Percentiles rank a stretch among this genome's conserved stretches.
Evolutionary conservation across 1,284 basidiomycete species (phyloP).

Genomic region (Trametes sp.): DNA sequence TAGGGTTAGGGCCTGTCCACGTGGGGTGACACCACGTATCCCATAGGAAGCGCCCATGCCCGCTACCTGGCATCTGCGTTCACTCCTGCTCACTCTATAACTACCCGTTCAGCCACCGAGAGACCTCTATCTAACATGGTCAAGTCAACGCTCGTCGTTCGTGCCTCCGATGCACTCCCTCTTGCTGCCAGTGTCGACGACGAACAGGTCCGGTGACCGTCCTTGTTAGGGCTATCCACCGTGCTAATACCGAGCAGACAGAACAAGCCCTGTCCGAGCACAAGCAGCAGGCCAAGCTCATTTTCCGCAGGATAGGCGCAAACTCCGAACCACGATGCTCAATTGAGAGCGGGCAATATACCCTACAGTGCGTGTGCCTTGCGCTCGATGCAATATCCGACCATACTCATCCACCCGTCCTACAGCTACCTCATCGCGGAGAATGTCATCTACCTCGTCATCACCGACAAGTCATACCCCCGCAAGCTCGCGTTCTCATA

Average conservation of each 20-base stretch:
- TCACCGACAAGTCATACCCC: slow-evolving; percentile 97
- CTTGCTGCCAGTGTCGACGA: slow-evolving; percentile 96
- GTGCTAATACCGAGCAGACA: slow-evolving; percentile 60
- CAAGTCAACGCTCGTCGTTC: slow-evolving; percentile 88
- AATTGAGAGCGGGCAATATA: slow-evolving; percentile 95
- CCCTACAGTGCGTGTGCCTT: slow-evolving; percentile 78
- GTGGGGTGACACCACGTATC: slow-evolving; percentile 31
- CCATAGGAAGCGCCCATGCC: slow-evolving; percentile 10
- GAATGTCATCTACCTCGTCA: slow-evolving; percentile 94
- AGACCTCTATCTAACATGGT: slow-evolving; percentile 67
- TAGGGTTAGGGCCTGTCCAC: slow-evolving; percentile 21
- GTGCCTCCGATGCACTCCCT: slow-evolving; percentile 91
- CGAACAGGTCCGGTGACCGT: slow-evolving; percentile 72
- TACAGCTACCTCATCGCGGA: slow-evolving; percentile 92
- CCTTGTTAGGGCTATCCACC: not conserved
- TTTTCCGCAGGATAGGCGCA: slow-evolving; percentile 92
- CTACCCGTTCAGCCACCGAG: not conserved
- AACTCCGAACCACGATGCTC: slow-evolving; percentile 96
- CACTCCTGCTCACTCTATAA: not conserved
- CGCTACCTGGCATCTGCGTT: slow-evolving; percentile 18
- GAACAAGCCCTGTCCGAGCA: slow-evolving; percentile 94
- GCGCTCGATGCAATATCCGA: not conserved
- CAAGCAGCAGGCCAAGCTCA: slow-evolving; percentile 97
- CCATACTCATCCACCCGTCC: not conserved
- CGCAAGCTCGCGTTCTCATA: slow-evolving; percentile 98